phyloP scores from a whole-genome alignment of 371 early-diverging fungal genomes.

The Pancytospora philotis region DNA sequence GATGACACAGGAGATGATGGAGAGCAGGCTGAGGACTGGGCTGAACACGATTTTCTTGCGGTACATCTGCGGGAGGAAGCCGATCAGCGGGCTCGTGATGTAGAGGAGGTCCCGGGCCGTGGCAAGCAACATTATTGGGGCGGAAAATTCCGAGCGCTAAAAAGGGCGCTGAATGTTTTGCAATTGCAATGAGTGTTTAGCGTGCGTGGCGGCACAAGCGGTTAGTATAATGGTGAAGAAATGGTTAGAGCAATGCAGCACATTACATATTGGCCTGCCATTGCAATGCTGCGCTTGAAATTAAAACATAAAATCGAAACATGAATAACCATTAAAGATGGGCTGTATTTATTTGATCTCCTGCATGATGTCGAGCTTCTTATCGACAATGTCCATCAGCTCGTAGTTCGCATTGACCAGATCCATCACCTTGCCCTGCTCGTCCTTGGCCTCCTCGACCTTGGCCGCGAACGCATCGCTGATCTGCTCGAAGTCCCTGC shows the following conservation, averaged over 20 bases:
- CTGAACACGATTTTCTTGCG: conserved; percentile 32
- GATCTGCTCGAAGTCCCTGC: conserved; percentile 47
- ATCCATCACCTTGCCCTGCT: conserved; percentile 49
- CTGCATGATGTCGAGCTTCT: conserved; percentile 44
- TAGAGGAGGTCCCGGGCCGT: conserved; percentile 19
- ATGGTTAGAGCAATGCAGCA: no score
- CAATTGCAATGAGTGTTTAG: no score
- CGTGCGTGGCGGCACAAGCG: no score
- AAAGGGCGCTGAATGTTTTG: no score
- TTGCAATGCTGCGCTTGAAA: no score
- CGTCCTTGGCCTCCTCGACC: conserved; percentile 43
- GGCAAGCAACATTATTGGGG: no score
- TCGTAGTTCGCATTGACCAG: conserved; percentile 55
- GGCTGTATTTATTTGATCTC: no score
- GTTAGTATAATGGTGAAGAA: no score
- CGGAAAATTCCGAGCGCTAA: no score
- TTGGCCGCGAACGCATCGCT: conserved; percentile 43
- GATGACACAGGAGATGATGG: conserved; percentile 40
- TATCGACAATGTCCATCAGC: conserved; percentile 38
- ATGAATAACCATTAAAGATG: not conserved
- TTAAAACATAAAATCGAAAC: no score
- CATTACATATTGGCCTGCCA: no score
- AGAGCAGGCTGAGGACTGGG: conserved; percentile 42
- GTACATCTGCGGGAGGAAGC: conserved; percentile 53
- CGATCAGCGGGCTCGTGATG: conserved; percentile 46